These are phyloP conservation scores for Plasmodium ovale DNA, from an alignment of 169 alveolate genomes.

Conservation along the genomic window DNA sequence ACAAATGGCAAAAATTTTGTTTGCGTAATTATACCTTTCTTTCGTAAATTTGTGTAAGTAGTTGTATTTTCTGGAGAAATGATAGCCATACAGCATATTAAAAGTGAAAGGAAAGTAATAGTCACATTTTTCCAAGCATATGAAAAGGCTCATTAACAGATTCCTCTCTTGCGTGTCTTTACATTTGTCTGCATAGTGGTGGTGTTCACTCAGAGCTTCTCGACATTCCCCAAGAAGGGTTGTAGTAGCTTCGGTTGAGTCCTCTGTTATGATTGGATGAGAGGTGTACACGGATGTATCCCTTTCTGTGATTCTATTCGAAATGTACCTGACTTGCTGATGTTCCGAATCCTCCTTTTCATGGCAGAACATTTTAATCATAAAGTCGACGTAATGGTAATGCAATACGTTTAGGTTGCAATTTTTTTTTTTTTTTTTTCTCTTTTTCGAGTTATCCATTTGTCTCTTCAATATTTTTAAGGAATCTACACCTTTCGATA, in stretches of 20 bases:
- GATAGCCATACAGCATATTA: constrained; percentile 22
- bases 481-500: neutral
- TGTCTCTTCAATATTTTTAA: neutral
- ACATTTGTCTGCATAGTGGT: neutral
- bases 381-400: too few relatives aligned
- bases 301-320: too few relatives aligned
- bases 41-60: constrained; percentile 12
- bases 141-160: constrained; percentile 18
- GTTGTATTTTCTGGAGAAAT: constrained; percentile 9
- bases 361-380: neutral
- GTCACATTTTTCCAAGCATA: constrained; percentile 69
- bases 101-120: constrained; percentile 51
- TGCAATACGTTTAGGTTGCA: neutral
- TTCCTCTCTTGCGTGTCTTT: constrained; percentile 7
- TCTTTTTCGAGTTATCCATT: neutral
- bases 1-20: constrained; percentile 6
- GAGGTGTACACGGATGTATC: too few relatives aligned
- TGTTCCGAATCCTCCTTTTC: neutral
- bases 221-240: neutral
- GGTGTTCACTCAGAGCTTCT: neutral
- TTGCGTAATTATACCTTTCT: constrained; percentile 21
- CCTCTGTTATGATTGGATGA: too few relatives aligned
- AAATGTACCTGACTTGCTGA: too few relatives aligned
- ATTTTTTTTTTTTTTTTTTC: neutral
- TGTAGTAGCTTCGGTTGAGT: too few relatives aligned